Percentiles rank a stretch among this genome's conserved stretches.
phyloP scores from a whole-genome alignment of 176 grass and related monocot genomes.

The Luzula sylvatica region DNA sequence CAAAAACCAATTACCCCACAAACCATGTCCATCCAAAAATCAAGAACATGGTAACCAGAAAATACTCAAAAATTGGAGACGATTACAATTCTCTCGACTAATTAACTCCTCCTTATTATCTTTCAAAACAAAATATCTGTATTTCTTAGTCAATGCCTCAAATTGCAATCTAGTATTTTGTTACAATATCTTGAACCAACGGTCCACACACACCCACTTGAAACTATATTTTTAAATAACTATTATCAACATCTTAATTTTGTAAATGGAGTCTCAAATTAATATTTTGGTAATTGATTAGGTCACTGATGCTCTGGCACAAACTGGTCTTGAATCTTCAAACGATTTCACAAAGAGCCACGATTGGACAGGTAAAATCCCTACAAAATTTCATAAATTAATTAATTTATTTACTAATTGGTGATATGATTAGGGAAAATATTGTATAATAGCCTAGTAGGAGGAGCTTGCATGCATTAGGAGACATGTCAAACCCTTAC shows the following conservation, averaged over 20 bases:
- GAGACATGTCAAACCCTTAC: constrained; percentile 52
- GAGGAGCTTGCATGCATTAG: constrained; percentile 45
- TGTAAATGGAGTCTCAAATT: not conserved
- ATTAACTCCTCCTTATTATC: constrained; percentile 23
- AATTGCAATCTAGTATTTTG: too few relatives aligned
- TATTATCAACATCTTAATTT: constrained; percentile 3
- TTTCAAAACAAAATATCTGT: too few relatives aligned
- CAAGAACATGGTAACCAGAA: constrained; percentile 4
- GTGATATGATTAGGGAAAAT: too few relatives aligned
- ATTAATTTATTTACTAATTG: too few relatives aligned
- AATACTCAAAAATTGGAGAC: constrained; percentile 41
- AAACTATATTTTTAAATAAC: too few relatives aligned
- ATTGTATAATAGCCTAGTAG: too few relatives aligned
- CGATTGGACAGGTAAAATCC: constrained; percentile 70
- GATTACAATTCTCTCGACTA: constrained; percentile 54
- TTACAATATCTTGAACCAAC: too few relatives aligned
- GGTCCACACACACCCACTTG: too few relatives aligned
- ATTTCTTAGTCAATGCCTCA: too few relatives aligned
- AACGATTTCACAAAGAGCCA: constrained; percentile 90
- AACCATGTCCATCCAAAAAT: not conserved
- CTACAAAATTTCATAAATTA: too few relatives aligned
- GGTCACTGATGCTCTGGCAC: constrained; percentile 57
- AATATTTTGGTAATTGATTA: too few relatives aligned
- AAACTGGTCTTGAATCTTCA: constrained; percentile 64
- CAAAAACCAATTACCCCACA: constrained; percentile 4